A percentile compares a stretch with the other conserved stretches of the same genome.
phyloP scores from a whole-genome alignment of 2,329 filamentous ascomycete genomes.

The Elsinoe batatas region DNA sequence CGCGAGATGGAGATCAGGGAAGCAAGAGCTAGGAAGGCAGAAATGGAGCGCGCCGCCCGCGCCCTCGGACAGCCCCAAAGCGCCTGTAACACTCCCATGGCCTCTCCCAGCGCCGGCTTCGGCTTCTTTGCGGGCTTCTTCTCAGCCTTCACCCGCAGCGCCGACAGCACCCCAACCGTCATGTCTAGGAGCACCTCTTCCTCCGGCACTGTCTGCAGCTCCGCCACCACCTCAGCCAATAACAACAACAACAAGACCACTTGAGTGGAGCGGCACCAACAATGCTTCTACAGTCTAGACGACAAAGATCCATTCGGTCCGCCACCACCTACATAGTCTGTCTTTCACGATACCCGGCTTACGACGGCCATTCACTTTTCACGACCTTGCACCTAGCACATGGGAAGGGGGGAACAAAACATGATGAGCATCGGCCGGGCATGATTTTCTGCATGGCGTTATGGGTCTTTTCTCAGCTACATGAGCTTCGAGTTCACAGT shows the following conservation, averaged over 20 bases:
- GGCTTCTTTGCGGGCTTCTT: slow-evolving; percentile 12
- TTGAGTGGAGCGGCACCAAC: not conserved
- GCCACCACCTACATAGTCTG: not conserved
- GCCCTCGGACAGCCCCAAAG: slow-evolving; percentile 6
- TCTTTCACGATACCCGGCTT: slow-evolving; percentile 10
- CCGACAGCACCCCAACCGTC: slow-evolving; percentile 6
- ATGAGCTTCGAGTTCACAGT: slow-evolving; percentile 1
- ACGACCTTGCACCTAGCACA: slow-evolving; percentile 7
- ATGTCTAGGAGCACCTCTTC: slow-evolving; percentile 12
- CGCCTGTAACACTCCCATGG: slow-evolving; percentile 12
- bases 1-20: slow-evolving; percentile 17
- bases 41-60: slow-evolving; percentile 9
- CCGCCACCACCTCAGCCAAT: not conserved
- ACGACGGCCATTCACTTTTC: not conserved
- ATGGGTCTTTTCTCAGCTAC: not conserved
- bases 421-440: not conserved
- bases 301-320: slow-evolving; percentile 3
- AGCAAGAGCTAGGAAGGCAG: slow-evolving; percentile 5
- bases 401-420: slow-evolving; percentile 2
- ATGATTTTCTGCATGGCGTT: slow-evolving; percentile 7
- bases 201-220: slow-evolving; percentile 6
- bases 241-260: not conserved
- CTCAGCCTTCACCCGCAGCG: slow-evolving; percentile 12
- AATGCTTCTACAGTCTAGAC: slow-evolving; percentile 3
- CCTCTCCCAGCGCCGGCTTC: not conserved